These are phyloP conservation scores for Candida takata DNA, from an alignment of 805 yeast species.

Conservation along the genomic window DNA sequence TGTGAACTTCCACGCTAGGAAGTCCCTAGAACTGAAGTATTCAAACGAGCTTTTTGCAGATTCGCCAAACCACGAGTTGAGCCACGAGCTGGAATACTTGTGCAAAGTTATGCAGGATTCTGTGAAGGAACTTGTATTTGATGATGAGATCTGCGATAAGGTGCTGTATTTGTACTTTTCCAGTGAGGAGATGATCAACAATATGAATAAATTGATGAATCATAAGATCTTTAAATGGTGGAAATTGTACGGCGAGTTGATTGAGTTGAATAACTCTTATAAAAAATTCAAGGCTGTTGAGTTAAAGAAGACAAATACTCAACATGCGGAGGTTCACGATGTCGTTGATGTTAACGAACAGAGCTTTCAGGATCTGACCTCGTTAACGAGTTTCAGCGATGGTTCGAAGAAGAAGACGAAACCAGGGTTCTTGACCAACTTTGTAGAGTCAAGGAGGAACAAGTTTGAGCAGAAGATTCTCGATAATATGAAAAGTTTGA, in stretches of 20 bases:
- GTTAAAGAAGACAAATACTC: conserved; percentile 5
- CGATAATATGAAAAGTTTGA: conserved; percentile 33
- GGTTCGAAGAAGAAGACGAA: conserved; percentile 12
- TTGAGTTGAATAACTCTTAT: conserved; percentile 28
- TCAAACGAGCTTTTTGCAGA: conserved; percentile 10
- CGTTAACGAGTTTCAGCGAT: conserved; percentile 15
- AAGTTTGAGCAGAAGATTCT: conserved; percentile 39
- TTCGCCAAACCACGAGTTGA: not conserved
- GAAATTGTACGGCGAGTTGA: conserved; percentile 35
- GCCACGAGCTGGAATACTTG: conserved; percentile 18
- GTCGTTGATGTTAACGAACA: conserved; percentile 22
- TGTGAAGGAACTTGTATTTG: conserved; percentile 19
- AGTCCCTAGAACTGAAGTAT: conserved; percentile 15
- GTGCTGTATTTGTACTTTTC: conserved; percentile 17
- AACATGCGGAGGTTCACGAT: conserved; percentile 13
- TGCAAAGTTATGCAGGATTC: conserved; percentile 7
- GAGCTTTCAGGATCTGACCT: conserved; percentile 17
- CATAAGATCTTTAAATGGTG: conserved; percentile 38
- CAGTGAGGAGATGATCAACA: conserved; percentile 23
- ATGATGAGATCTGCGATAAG: conserved; percentile 13
- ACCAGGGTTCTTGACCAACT: conserved; percentile 25
- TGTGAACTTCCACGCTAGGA: conserved; percentile 23
- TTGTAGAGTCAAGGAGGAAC: conserved; percentile 47
- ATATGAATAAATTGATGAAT: conserved; percentile 27
- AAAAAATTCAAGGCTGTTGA: conserved; percentile 23